A percentile compares a stretch with the other conserved stretches of the same genome.
Evolutionary conservation across 164 flowering plant genomes (phyloP).

Genomic region (Aristolochia contorta): DNA sequence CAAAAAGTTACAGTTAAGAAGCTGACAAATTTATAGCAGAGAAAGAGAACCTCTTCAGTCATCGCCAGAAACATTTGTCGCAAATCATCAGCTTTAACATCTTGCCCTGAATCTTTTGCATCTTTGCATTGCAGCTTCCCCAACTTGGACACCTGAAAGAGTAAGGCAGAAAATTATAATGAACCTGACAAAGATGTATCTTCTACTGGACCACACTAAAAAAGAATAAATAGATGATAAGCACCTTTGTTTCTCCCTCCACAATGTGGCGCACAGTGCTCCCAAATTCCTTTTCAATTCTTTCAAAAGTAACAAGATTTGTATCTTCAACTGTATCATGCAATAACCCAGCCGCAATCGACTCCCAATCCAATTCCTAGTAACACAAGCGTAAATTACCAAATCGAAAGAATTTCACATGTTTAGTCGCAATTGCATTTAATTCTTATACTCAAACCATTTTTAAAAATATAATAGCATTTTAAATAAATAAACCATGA

Average conservation of each 20-base stretch:
- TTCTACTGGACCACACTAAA: not conserved
- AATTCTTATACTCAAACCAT: not conserved
- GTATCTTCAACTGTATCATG: constrained; percentile 99
- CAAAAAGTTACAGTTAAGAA: not conserved
- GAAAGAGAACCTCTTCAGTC: constrained; percentile 79
- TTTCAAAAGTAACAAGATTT: constrained; percentile 82
- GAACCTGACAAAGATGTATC: not conserved
- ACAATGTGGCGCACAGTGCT: constrained; percentile 87
- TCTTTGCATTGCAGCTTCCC: constrained; percentile 78
- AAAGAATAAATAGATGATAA: not conserved
- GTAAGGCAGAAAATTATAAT: not conserved
- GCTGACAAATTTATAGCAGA: not conserved
- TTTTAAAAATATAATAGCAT: not conserved
- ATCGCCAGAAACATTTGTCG: constrained; percentile 97
- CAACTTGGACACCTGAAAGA: constrained; percentile 80
- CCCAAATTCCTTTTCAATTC: constrained; percentile 90
- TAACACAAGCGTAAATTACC: not conserved
- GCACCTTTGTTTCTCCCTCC: constrained; percentile 98
- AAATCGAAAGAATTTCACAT: not conserved
- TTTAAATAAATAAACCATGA: not conserved
- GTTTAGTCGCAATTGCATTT: not conserved
- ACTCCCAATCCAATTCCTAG: constrained; percentile 98
- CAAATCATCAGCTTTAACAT: constrained; percentile 97
- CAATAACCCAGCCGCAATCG: constrained; percentile 89
- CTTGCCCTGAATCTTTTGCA: constrained; percentile 62